Evolutionary conservation across 176 grass and related monocot species (phyloP).

Genomic region (Thinopyrum elongatum): DNA sequence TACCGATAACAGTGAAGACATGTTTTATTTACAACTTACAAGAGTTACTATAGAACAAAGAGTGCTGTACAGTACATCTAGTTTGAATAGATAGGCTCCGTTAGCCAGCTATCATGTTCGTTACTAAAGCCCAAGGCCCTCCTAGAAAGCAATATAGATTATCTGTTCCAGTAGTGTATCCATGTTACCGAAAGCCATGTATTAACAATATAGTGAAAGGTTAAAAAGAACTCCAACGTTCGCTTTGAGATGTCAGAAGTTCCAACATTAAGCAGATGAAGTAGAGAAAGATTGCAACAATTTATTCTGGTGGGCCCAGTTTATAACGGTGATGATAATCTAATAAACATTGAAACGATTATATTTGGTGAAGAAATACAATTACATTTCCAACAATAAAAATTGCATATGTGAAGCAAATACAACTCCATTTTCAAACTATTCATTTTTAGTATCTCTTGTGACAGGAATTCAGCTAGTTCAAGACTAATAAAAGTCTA

Average conservation of each 20-base stretch:
- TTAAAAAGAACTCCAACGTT: background rate
- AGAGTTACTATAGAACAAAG: conserved; percentile 6
- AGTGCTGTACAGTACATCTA: background rate
- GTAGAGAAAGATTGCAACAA: background rate
- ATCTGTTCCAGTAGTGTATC: background rate
- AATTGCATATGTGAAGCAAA: background rate
- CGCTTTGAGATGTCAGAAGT: background rate
- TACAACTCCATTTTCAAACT: background rate
- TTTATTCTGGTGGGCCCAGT: background rate
- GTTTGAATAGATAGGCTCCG: conserved; percentile 6
- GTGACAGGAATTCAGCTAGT: background rate
- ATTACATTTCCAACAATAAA: background rate
- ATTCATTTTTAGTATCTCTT: background rate
- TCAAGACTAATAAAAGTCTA: background rate
- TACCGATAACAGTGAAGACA: background rate
- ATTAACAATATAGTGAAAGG: no score
- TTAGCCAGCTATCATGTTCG: background rate
- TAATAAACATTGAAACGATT: background rate
- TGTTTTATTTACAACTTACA: background rate
- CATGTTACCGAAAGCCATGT: background rate
- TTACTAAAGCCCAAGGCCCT: conserved; percentile 4
- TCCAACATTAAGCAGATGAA: background rate
- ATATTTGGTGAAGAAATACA: background rate
- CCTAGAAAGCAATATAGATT: conserved; percentile 19
- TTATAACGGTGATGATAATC: background rate